phyloP scores from a whole-genome alignment of 108 stramenopile species.

The Bacterosira constricta region DNA sequence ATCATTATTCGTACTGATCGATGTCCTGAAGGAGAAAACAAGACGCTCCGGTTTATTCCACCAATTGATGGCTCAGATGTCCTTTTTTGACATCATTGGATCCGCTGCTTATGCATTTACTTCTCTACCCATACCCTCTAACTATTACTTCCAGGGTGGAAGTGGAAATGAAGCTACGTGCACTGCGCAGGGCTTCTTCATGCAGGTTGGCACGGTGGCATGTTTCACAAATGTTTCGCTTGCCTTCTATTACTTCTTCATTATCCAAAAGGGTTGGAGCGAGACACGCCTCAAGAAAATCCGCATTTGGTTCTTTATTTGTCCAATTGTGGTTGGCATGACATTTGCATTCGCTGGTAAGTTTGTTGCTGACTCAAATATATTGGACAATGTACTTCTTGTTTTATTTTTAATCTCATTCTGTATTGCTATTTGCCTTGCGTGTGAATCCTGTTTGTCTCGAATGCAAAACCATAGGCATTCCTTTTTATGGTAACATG shows the following conservation, averaged over 20 bases:
- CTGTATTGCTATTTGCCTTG: too few relatives aligned
- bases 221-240: slow-evolving; percentile 6
- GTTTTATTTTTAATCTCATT: too few relatives aligned
- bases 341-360: slow-evolving; percentile 22
- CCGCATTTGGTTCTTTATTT: background rate
- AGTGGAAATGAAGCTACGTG: slow-evolving; percentile 38
- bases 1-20: background rate
- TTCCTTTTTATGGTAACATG: slow-evolving; percentile 8
- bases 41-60: background rate
- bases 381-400: too few relatives aligned
- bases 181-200: slow-evolving; percentile 51
- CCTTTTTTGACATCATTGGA: slow-evolving; percentile 17
- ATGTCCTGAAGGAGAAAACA: too few relatives aligned
- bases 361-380: background rate
- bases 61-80: slow-evolving; percentile 7
- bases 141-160: slow-evolving; percentile 23
- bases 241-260: slow-evolving; percentile 19
- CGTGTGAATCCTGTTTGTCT: too few relatives aligned
- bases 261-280: slow-evolving; percentile 11
- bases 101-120: slow-evolving; percentile 13
- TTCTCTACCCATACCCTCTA: slow-evolving; percentile 18
- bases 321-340: slow-evolving; percentile 17
- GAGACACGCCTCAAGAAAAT: background rate
- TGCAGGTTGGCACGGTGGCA: slow-evolving; percentile 34
- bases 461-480: background rate